A percentile compares a stretch with the other conserved stretches of the same genome.
phyloP scores from a whole-genome alignment of 352 stramenopile species.

The Pythium folliculosum region DNA sequence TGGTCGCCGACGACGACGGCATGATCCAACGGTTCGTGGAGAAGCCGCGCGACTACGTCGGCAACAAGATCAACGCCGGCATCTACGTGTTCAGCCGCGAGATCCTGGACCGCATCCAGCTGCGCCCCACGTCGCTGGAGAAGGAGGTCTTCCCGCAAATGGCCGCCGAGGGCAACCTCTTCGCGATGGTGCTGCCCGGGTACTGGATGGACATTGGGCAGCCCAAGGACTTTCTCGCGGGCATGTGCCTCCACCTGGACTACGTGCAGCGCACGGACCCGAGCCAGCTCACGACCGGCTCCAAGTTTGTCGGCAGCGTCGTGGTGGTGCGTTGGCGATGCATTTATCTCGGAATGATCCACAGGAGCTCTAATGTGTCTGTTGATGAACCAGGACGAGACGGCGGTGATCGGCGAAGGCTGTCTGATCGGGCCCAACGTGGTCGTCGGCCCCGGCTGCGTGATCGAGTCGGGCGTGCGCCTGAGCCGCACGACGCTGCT shows the following conservation, averaged over 20 bases:
- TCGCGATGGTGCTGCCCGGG: constrained; percentile 80
- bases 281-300: constrained; percentile 50
- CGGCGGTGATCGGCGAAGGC: constrained; percentile 68
- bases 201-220: constrained; percentile 93
- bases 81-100: constrained; percentile 91
- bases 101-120: constrained; percentile 82
- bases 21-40: constrained; percentile 90
- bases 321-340: constrained; percentile 51
- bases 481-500: constrained; percentile 82
- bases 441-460: constrained; percentile 75
- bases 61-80: constrained; percentile 91
- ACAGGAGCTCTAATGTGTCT: not conserved
- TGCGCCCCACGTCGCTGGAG: constrained; percentile 90
- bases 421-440: constrained; percentile 88
- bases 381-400: constrained; percentile 45
- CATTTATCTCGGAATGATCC: not conserved
- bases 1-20: constrained; percentile 73
- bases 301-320: constrained; percentile 85
- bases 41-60: constrained; percentile 88
- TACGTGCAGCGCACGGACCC: constrained; percentile 57
- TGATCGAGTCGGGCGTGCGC: constrained; percentile 88
- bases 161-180: constrained; percentile 85
- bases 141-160: constrained; percentile 91
- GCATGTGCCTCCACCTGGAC: constrained; percentile 86
- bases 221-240: constrained; percentile 88